Evolutionary conservation across 192 early-diverging fungal genomes (phyloP).

Genomic region (Pilobolus umbonatus): DNA sequence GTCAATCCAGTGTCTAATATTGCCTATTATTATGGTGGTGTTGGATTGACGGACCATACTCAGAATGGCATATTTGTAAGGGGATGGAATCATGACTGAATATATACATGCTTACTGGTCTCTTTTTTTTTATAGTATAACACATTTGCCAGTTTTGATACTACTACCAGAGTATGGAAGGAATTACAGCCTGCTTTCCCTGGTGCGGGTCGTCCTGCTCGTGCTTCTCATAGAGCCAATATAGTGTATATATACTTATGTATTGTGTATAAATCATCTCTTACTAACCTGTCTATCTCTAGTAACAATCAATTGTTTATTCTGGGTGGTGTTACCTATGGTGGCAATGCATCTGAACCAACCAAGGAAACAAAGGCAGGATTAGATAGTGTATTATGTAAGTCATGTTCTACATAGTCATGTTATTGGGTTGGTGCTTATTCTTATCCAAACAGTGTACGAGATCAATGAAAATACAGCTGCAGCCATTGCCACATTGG

Average conservation of each 20-base stretch:
- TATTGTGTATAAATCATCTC: background rate
- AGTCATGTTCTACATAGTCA: too few species aligned
- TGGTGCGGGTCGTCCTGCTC: background rate
- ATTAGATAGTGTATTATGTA: conserved; percentile 21
- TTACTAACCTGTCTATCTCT: background rate
- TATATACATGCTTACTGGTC: background rate
- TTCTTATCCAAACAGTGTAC: conserved; percentile 1
- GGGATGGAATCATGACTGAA: background rate
- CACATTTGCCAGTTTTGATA: conserved; percentile 3
- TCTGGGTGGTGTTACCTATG: conserved; percentile 7
- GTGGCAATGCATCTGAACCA: background rate
- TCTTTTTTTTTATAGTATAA: conserved; percentile 1
- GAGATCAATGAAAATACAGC: conserved; percentile 14
- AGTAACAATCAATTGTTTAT: conserved; percentile 19
- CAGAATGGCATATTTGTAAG: background rate
- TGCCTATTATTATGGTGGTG: conserved; percentile 12
- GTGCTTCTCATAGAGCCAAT: conserved; percentile 2
- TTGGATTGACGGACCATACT: background rate
- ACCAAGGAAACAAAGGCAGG: background rate
- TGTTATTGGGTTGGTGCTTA: too few species aligned
- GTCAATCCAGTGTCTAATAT: background rate
- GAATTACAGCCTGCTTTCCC: background rate
- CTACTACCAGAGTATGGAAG: background rate
- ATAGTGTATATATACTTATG: conserved; percentile 1
- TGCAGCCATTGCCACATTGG: conserved; percentile 9